Evolutionary conservation across 2,329 filamentous ascomycete species (phyloP).

Genomic region (Colletotrichum liriopes): DNA sequence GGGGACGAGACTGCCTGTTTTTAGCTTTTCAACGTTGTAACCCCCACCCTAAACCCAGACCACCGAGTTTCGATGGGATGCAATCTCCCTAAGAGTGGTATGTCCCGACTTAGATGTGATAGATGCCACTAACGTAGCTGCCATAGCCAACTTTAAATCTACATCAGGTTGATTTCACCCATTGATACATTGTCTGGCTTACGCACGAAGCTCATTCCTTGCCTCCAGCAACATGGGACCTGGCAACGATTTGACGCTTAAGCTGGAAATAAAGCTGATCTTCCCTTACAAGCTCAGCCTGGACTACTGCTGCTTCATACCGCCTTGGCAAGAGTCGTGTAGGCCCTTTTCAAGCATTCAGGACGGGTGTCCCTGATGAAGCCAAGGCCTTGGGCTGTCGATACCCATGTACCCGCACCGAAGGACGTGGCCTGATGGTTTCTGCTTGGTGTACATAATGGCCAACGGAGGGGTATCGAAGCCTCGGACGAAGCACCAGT

Average conservation of each 20-base stretch:
- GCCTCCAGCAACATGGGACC: background rate
- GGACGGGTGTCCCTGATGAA: background rate
- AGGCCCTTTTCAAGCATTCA: background rate
- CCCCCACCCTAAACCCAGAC: background rate
- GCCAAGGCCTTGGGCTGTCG: background rate
- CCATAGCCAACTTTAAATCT: background rate
- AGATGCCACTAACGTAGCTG: background rate
- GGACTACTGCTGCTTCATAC: background rate
- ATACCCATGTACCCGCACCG: background rate
- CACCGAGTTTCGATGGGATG: background rate
- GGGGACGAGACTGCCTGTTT: background rate
- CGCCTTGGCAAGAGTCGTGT: background rate
- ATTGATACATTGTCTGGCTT: background rate
- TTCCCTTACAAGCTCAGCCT: background rate
- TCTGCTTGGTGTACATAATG: background rate
- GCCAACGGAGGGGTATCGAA: too few relatives aligned
- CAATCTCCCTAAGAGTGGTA: background rate
- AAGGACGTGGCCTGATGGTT: background rate
- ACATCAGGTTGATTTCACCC: background rate
- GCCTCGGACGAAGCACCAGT: background rate
- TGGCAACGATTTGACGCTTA: background rate
- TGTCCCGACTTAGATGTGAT: background rate
- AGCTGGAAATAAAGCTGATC: background rate
- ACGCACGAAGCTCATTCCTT: background rate
- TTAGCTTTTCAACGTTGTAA: background rate